Evolutionary conservation across 768 basidiomycete genomes (phyloP).

Genomic region (Lactarius vividus): DNA sequence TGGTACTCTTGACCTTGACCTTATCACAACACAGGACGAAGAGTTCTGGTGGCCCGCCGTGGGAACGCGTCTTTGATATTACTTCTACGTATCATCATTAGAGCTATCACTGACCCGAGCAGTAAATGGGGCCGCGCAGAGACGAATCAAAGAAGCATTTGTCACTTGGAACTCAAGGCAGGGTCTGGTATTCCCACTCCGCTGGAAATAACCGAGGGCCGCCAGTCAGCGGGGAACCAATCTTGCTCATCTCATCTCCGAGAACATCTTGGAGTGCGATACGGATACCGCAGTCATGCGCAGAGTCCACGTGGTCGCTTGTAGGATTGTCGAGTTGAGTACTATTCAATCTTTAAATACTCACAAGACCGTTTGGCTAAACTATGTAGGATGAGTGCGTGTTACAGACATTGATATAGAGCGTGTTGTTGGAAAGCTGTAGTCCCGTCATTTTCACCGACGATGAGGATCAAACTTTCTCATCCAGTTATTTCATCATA

Average conservation of each 20-base stretch:
- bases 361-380: background rate
- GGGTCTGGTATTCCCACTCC: background rate
- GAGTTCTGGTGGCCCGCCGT: background rate
- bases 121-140: background rate
- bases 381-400: too few species aligned
- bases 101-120: background rate
- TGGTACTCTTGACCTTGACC: background rate
- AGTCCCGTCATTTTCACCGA: slow-evolving; percentile 1
- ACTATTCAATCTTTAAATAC: background rate
- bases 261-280: background rate
- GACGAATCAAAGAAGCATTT: background rate
- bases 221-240: background rate
- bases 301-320: background rate
- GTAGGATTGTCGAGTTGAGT: background rate
- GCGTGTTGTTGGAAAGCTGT: slow-evolving; percentile 5
- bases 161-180: background rate
- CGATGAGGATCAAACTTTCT: background rate
- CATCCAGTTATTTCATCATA: background rate
- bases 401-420: slow-evolving; percentile 3
- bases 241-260: background rate
- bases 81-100: slow-evolving; percentile 2
- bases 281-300: background rate
- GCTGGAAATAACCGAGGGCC: background rate
- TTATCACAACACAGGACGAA: background rate
- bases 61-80: background rate